A percentile compares a stretch with the other conserved stretches of the same genome.
Evolutionary conservation across 2,329 filamentous ascomycete species (phyloP).

Genomic region (Microcera coccophila): DNA sequence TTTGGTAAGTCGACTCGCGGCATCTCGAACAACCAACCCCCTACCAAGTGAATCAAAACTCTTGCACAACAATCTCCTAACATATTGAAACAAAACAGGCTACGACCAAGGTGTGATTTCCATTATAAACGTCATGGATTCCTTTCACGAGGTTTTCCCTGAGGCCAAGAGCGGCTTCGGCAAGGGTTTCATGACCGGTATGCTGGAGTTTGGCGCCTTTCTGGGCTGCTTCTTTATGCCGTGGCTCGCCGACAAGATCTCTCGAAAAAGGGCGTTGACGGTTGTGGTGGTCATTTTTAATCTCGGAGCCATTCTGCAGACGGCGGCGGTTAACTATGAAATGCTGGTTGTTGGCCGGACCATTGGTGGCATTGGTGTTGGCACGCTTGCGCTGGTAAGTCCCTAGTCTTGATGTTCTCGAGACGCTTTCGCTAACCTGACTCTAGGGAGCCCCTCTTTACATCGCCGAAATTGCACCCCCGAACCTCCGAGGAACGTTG

Average conservation of each 20-base stretch:
- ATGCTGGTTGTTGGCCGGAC: constrained; percentile 42
- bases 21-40: too few relatives aligned
- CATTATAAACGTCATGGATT: constrained; percentile 29
- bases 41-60: neutral
- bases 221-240: constrained; percentile 12
- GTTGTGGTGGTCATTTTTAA: constrained; percentile 34
- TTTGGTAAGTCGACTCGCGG: too few relatives aligned
- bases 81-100: neutral
- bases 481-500: constrained; percentile 45
- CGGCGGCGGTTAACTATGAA: constrained; percentile 35
- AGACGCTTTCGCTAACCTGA: constrained; percentile 13
- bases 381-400: constrained; percentile 24
- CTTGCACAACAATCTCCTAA: neutral
- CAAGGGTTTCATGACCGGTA: constrained; percentile 44
- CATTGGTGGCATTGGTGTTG: constrained; percentile 42
- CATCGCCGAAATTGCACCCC: constrained; percentile 46
- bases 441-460: constrained; percentile 38
- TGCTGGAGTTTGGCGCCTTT: constrained; percentile 42
- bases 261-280: constrained; percentile 32
- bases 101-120: constrained; percentile 35
- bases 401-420: neutral
- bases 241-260: constrained; percentile 25
- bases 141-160: constrained; percentile 28
- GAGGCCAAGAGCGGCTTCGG: constrained; percentile 34
- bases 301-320: constrained; percentile 43